Base-by-base conservation (phyloP, 441 rosid species). In the Jatropha podagrica region DNA sequence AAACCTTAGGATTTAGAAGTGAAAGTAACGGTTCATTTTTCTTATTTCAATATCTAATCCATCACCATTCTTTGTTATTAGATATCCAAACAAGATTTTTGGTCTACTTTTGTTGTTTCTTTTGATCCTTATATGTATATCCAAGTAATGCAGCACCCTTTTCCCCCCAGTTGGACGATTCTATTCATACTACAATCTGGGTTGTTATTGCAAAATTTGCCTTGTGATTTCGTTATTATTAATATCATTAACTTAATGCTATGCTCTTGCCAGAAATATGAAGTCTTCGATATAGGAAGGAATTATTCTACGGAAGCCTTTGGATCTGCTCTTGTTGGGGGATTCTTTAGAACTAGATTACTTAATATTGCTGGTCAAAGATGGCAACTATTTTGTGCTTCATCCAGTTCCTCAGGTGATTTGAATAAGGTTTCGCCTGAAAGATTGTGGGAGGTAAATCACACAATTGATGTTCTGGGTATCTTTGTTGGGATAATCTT, bases 361-460 rank as follows among this genome's bases (percentile, higher is more conserved):
- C 79, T 85, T 80, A 69, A 63, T 81, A 83, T 76, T 83, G 77
- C 83, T 76, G 78, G 70, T 72, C 87, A 80, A 84, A 87, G 84
- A 86, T 89, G 97, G 97, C 81, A 77, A 69, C 75, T 79, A 51
- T 73, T 70, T 78, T 87, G 89, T 82, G 85, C 89, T 68, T 78
- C 90, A 55, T 76, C 90, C 41, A 71, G 82, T 76, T 79, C 86
- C 81, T 83, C 87, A 27, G 87, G 81, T 69, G 71, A 63, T 59
- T 81, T 75, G 44, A 71, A 70, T 54, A 87, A 86, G 64, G 80
- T 88, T 80, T 91, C 97, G 37, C 89, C 92, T 64, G 89, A 92
- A 84, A 91, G 85, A 41, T 86, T 96, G 84, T 96, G 99, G 99
- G 94, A 93, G 99, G 99, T 96, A 91, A 64, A 71, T 67, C 69